A percentile compares a stretch with the other conserved stretches of the same genome.
Conservation (phyloP, 148 eudicot species). For the Cornus kousa region DNA sequence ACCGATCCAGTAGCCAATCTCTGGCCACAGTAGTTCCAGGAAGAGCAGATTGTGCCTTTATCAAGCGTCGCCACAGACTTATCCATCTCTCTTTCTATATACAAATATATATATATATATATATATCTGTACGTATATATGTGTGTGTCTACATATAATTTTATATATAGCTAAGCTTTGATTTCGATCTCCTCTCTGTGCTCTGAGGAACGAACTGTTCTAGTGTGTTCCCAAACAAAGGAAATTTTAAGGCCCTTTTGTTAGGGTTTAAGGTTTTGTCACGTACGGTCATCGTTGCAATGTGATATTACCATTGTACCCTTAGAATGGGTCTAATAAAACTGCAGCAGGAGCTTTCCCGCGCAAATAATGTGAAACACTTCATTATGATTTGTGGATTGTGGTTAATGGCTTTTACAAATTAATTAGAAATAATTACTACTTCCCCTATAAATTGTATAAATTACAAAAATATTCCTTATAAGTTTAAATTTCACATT, state of each 20-base stretch:
- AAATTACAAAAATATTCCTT: too few relatives aligned
- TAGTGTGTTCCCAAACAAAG: not conserved
- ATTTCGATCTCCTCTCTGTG: not conserved
- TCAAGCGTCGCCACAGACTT: constrained; percentile 52
- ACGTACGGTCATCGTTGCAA: not conserved
- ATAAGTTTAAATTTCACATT: too few relatives aligned
- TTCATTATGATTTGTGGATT: too few relatives aligned
- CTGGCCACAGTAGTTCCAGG: constrained; percentile 77
- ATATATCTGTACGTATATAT: not conserved
- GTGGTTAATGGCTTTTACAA: too few relatives aligned
- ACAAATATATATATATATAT: not conserved
- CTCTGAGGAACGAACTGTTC: not conserved
- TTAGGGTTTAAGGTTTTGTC: constrained; percentile 1
- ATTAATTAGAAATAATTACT: too few relatives aligned
- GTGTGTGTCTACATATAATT: not conserved
- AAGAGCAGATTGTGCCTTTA: constrained; percentile 58
- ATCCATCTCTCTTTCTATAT: constrained; percentile 43
- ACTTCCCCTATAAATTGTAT: too few relatives aligned
- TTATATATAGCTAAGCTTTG: not conserved
- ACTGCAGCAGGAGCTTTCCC: too few relatives aligned
- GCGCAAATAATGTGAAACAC: too few relatives aligned
- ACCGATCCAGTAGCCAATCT: constrained; percentile 64
- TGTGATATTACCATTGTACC: not conserved
- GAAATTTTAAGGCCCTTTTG: not conserved
- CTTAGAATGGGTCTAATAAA: not conserved